Percentiles rank a stretch among this genome's conserved stretches.
These are phyloP conservation scores for Glebionis coronaria DNA, from an alignment of 129 eudicot genomes.

Conservation along the genomic window DNA sequence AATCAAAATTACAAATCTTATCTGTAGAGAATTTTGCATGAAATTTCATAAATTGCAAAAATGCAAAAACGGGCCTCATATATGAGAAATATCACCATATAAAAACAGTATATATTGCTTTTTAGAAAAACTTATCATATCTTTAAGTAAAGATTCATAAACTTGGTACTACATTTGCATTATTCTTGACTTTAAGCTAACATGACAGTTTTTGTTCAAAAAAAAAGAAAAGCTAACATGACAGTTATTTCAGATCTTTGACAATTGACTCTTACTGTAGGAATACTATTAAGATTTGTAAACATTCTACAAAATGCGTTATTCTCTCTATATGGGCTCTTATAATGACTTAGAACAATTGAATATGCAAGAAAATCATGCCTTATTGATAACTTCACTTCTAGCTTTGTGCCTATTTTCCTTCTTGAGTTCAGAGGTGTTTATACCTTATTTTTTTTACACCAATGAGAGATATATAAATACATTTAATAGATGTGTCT, in stretches of 20 bases:
- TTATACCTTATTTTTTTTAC: not conserved
- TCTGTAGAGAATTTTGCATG: constrained; percentile 12
- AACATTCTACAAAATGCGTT: not conserved
- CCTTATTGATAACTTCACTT: not conserved
- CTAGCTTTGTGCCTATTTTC: not conserved
- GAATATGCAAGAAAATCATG: not conserved
- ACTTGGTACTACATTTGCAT: constrained; percentile 13
- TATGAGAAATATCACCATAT: constrained; percentile 8
- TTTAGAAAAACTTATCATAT: too few species aligned
- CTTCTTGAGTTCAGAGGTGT: not conserved
- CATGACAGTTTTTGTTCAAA: too few species aligned
- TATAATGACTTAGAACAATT: not conserved
- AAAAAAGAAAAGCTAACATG: constrained; percentile 10
- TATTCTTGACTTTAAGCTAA: constrained; percentile 6
- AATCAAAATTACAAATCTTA: not conserved
- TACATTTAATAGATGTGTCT: too few species aligned
- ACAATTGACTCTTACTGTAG: not conserved
- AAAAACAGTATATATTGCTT: not conserved
- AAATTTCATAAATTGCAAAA: constrained; percentile 9
- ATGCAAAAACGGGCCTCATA: not conserved
- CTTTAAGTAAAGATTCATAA: not conserved
- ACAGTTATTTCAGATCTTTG: constrained; percentile 5
- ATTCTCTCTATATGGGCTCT: constrained; percentile 1
- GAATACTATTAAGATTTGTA: not conserved
- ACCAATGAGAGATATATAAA: too few species aligned